phyloP scores from a whole-genome alignment of 805 yeast genomes.

The Starmerella bombicola region DNA sequence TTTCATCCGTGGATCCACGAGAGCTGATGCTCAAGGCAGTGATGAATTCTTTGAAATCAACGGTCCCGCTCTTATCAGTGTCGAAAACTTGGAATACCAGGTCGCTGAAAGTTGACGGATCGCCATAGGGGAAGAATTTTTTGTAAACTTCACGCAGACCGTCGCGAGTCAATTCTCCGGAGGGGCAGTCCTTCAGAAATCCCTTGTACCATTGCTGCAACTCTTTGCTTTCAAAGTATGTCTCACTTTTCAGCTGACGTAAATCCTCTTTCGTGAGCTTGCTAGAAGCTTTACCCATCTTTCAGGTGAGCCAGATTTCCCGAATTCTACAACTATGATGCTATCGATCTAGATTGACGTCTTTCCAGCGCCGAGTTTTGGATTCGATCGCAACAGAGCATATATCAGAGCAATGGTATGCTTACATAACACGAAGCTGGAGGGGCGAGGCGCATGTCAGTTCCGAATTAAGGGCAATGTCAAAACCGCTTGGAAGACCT shows the following conservation, averaged over 20 bases:
- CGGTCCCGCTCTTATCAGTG: constrained; percentile 60
- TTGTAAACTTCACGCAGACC: constrained; percentile 87
- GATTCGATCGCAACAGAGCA: too few relatives aligned
- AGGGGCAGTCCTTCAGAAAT: constrained; percentile 83
- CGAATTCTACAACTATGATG: too few relatives aligned
- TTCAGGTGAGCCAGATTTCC: too few relatives aligned
- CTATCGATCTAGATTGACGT: too few relatives aligned
- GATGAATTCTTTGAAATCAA: constrained; percentile 87
- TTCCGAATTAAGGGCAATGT: too few relatives aligned
- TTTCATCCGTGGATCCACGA: constrained; percentile 74
- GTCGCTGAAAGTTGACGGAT: constrained; percentile 81
- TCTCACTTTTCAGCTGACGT: constrained; percentile 64
- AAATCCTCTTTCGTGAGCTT: constrained; percentile 85
- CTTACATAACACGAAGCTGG: too few relatives aligned
- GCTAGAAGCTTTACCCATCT: constrained; percentile 91
- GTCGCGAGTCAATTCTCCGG: constrained; percentile 71
- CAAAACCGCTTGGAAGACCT: too few relatives aligned
- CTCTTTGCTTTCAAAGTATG: constrained; percentile 86
- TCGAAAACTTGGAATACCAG: constrained; percentile 85
- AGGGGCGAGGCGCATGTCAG: too few relatives aligned
- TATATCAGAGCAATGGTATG: too few relatives aligned
- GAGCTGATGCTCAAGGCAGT: constrained; percentile 76
- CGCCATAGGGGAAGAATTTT: constrained; percentile 97
- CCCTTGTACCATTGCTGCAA: constrained; percentile 98
- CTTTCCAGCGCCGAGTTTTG: too few relatives aligned